Evolutionary conservation across 2,329 filamentous ascomycete species (phyloP), one percentile per base, ranked within the genome.

Genomic region (Fusarium falciforme): DNA sequence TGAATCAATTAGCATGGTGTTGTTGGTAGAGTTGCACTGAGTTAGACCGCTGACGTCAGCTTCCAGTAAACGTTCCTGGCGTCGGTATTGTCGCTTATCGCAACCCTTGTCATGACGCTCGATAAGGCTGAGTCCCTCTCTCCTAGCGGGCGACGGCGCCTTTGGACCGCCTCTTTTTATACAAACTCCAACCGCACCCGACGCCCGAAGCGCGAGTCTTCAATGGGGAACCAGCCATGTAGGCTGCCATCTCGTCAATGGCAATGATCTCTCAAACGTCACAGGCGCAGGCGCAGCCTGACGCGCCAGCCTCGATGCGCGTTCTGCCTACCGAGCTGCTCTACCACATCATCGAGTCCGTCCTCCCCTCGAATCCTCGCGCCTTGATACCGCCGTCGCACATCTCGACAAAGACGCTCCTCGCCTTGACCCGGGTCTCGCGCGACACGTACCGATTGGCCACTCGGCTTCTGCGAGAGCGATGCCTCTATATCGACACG

Each of bases 401-500:
- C 70, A 74, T 79, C 20, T 81, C 82, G 22, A 85, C 85, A 11
- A 82, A 82, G 68, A 84, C 86, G 8, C 82, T 88, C 7, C 74
- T 87, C 17, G 80, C 85, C 20, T 82, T 88, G 67, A 83, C 83
- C 5, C 77, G 81, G 22, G 84, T 87, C 40, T 86, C 83, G 38
- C 82, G 82, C 5, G 82, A 82, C 17, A 86, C 85, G 4, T 82
- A 85, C 68, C 71, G 75, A 6, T 67, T 83, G 11, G 85, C 87
- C 5, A 80, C 81, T 17, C 82, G 80, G 42, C 79, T 85, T 12
- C 82, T 89, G n/a, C 83, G 83, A 54, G 77, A 83, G 66, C 81
- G 84, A 71, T 88, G 86, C 76, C 71, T 87, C 38, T 84, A 84
- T 71, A 78, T 89, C 42, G 82, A 86, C 59, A 83, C 83, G 25